Evolutionary conservation across 441 rosid species (phyloP), one percentile per base, ranked within the genome.

Genomic region (Theobroma grandiflorum): DNA sequence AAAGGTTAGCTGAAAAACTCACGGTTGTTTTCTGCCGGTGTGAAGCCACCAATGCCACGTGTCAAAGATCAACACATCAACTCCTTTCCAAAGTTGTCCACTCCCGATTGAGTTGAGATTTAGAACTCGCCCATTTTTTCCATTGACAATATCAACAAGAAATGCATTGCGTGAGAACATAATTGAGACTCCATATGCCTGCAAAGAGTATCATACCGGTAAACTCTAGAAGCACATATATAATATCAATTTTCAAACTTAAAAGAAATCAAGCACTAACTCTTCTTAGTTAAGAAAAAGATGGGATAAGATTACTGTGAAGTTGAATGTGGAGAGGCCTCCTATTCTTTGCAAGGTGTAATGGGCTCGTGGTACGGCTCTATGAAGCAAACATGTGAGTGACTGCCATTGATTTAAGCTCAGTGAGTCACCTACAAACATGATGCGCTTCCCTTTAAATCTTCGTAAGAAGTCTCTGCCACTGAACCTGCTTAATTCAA

Each of bases 31-130:
- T 74, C 90, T 77, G 66, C 85, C 92, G 0, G 90, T 83, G 62
- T 91, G 98, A 72, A 92, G 92, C 98, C 98, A 95, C 98, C 97
- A 93, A 40, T 93, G 98, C 97, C 98, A 93, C 5, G 93, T 70
- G 72, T 95, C 79, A 84, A 93, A 95, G 59, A 93, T 69, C 86
- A 92, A 81, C 15, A 88, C 81, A 73, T 92, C 94, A 6, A 74
- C 72, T 0, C 72, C 84, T 81, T 82, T 82, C 98, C 96, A 94
- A 2, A 84, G 47, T 4, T 85, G 78, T 43, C 89, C 91, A 55
- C 85, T 80, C n/a, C 86, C 69, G 72, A 88, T 87, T 2, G 95
- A 90, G 61, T 88, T 81, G 0, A 92, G 90, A 42, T 77, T 89
- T 6, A 95, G 84, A 79, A 88, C 82, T 78, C 90, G 87, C 2